phyloP scores from a whole-genome alignment of 2,329 filamentous ascomycete species.

The Cercospora sojina region DNA sequence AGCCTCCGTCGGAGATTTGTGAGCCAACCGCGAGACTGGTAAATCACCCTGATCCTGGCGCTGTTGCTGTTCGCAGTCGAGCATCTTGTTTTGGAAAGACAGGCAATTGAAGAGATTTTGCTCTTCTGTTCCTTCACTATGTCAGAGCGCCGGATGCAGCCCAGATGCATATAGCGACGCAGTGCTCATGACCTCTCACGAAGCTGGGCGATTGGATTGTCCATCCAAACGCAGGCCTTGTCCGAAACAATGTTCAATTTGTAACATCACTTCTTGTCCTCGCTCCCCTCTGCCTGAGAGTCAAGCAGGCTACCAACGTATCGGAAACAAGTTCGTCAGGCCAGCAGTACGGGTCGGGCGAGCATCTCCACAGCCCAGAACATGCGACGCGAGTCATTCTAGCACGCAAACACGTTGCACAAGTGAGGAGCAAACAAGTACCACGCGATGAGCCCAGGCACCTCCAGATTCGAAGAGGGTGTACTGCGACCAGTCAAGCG shows the following conservation, averaged over 20 bases:
- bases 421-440: slow-evolving; percentile 10
- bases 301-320: neutral
- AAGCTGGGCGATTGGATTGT: neutral
- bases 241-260: neutral
- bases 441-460: neutral
- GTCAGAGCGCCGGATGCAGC: neutral
- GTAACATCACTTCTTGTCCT: neutral
- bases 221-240: neutral
- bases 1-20: slow-evolving; percentile 11
- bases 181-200: neutral
- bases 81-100: neutral
- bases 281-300: neutral
- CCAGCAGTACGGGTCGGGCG: neutral
- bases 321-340: neutral
- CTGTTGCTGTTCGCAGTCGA: neutral
- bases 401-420: slow-evolving; percentile 3
- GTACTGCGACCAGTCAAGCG: slow-evolving; percentile 7
- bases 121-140: neutral
- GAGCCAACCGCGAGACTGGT: slow-evolving; percentile 10
- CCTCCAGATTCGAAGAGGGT: slow-evolving; percentile 5
- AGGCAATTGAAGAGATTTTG: neutral
- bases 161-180: neutral
- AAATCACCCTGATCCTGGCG: neutral
- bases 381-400: neutral
- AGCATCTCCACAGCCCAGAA: neutral